Conservation (phyloP, 768 basidiomycete species). For the Gelatoporia subvermispora region DNA sequence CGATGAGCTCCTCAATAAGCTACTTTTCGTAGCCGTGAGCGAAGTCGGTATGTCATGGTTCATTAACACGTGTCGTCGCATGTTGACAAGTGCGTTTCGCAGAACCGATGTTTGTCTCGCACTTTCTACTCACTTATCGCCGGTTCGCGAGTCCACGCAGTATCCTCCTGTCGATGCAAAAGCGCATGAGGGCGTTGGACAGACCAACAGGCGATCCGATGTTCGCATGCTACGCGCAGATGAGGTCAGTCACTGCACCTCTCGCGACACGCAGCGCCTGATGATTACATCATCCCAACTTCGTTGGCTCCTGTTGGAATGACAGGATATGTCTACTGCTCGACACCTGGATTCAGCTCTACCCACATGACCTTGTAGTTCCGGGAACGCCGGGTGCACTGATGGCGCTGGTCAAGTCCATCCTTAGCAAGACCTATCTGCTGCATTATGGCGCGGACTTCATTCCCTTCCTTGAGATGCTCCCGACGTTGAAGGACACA, state of each 20-base stretch:
- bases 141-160: constrained; percentile 77
- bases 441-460: constrained; percentile 83
- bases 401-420: constrained; percentile 70
- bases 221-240: constrained; percentile 85
- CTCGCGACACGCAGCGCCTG: too few relatives aligned
- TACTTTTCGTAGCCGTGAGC: constrained; percentile 77
- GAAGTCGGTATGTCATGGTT: constrained; percentile 59
- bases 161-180: constrained; percentile 82
- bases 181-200: constrained; percentile 75
- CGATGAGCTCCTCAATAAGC: constrained; percentile 77
- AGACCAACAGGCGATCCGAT: constrained; percentile 71
- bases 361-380: constrained; percentile 77
- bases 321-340: constrained; percentile 74
- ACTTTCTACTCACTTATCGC: constrained; percentile 82
- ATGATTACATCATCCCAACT: neutral
- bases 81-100: constrained; percentile 3
- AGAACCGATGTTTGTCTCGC: constrained; percentile 75
- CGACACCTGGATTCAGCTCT: constrained; percentile 71
- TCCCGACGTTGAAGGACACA: constrained; percentile 58
- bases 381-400: constrained; percentile 69
- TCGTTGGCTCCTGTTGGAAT: neutral
- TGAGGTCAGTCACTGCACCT: constrained; percentile 49
- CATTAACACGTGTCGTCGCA: too few relatives aligned
- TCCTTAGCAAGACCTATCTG: constrained; percentile 74
- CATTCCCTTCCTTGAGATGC: constrained; percentile 69